Base-by-base conservation (phyloP, 1,139 yeast species). In the Sugiyamaella xylanicola region DNA sequence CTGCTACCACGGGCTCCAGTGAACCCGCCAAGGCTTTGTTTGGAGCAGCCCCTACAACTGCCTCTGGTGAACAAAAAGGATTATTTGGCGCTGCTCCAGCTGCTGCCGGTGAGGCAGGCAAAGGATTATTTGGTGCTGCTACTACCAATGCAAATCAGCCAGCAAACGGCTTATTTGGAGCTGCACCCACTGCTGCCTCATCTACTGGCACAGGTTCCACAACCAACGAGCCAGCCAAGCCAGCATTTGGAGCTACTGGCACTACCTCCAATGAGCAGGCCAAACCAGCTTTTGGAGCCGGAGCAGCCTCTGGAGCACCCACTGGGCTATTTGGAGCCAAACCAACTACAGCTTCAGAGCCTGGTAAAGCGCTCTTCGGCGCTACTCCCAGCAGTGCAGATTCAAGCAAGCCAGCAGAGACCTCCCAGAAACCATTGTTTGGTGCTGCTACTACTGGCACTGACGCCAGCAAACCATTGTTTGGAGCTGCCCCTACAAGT, bases 271-370 rank as follows among this genome's bases (percentile, higher is more conserved):
- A 15, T 25, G 32, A 25, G 32, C 32, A 5, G 32, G 1, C 32
- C 44, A 22, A 61, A 43, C 71, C 71, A 13, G 66, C 66, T 1
- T 67, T 67, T 54, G 61, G 69, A 4, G 65, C 69, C 53, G 74
- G 72, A 20, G 48, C 54, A 22, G 35, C 43, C 32, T 48, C 54
- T 37, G 29, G 50, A n/a, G 52, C 53, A 55, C 48, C 54, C 35
- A 37, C 52, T 13, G 35, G 53, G 13, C 27, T 49, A 13, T 60
- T 60, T 48, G 63, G 63, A 19, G 53, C 58, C 11, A 16, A 56
- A 17, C 43, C 61, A 13, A 56, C 39, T 16, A 44, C 43, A n/a
- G n/a, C n/a, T n/a, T n/a, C n/a, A n/a, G n/a, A n/a, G n/a, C n/a
- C n/a, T n/a, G n/a, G n/a, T n/a, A n/a, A n/a, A n/a, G n/a, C n/a